These are phyloP conservation scores for Huntiella moniliformis DNA, from an alignment of 2,329 filamentous ascomycete genomes.

Conservation along the genomic window DNA sequence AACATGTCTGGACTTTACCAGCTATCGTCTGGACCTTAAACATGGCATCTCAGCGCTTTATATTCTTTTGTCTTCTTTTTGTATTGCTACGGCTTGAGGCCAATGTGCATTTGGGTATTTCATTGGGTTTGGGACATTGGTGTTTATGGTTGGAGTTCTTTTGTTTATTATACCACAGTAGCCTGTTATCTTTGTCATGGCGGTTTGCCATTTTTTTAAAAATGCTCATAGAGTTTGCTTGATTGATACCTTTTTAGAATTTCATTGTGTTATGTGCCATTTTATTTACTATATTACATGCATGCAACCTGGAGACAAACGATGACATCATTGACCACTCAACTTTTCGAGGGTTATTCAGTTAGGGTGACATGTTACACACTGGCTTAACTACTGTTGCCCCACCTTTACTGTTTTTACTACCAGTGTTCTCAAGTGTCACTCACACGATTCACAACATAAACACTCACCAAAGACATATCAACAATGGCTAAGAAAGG, in stretches of 20 bases:
- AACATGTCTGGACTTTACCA: constrained; percentile 5
- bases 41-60: no score
- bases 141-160: no score
- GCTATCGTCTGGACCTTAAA: constrained; percentile 2
- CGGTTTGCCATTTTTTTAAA: no score
- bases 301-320: background rate
- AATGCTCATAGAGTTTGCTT: no score
- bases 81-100: background rate
- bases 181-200: no score
- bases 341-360: background rate
- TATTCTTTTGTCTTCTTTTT: background rate
- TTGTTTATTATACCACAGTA: no score
- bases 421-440: background rate
- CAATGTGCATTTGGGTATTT: no score
- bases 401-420: background rate
- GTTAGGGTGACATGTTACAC: background rate
- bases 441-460: background rate
- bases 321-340: background rate
- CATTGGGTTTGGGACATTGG: background rate
- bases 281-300: background rate
- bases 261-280: background rate
- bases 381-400: background rate
- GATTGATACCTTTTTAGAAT: background rate
- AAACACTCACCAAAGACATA: background rate
- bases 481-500: constrained; percentile 9